Evolutionary conservation across 306 rosid genomes (phyloP).

Genomic region (Cucumis hystrix): DNA sequence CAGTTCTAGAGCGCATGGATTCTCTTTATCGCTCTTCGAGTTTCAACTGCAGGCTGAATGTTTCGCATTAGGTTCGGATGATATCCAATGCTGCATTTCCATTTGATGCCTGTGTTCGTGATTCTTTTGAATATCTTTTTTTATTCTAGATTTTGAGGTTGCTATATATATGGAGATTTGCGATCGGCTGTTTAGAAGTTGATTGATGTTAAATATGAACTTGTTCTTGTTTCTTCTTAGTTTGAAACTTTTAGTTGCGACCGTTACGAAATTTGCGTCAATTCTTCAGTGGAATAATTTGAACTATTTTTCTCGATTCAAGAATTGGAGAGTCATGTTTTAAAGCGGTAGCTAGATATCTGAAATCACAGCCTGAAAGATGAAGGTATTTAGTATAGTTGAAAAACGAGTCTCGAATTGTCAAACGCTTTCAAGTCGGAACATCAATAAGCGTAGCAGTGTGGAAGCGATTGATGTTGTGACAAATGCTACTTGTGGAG

Average conservation of each 20-base stretch:
- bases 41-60: not conserved
- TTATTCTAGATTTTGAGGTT: not conserved
- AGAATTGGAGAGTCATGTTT: not conserved
- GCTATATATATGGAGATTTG: not conserved
- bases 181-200: not conserved
- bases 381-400: not conserved
- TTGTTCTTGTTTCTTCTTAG: not conserved
- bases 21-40: not conserved
- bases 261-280: not conserved
- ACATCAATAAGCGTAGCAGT: not conserved
- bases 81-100: not conserved
- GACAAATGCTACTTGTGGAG: not conserved
- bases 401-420: not conserved
- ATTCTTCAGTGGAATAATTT: not conserved
- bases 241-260: not conserved
- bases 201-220: not conserved
- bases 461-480: not conserved
- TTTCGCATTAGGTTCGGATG: not conserved
- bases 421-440: not conserved
- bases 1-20: not conserved
- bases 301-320: not conserved
- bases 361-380: not conserved
- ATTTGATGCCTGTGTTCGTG: not conserved
- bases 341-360: not conserved
- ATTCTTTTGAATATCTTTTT: not conserved